These are phyloP conservation scores for Penicillium glabrum DNA, from an alignment of 2,329 filamentous ascomycete species.

Conservation along the genomic window DNA sequence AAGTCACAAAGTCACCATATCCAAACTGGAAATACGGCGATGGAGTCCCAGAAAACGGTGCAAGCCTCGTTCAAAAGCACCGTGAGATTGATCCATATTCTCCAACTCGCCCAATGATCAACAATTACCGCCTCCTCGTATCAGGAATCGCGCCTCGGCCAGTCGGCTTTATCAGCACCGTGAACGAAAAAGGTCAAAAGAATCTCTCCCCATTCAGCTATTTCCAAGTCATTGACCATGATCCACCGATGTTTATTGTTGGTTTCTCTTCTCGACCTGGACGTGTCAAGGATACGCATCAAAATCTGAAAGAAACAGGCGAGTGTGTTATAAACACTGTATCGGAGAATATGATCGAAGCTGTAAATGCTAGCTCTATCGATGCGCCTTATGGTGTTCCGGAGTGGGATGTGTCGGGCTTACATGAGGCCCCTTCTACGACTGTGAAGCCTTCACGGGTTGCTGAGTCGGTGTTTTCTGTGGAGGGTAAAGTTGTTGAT, in stretches of 20 bases:
- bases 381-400: conserved; percentile 73
- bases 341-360: conserved; percentile 78
- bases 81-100: conserved; percentile 76
- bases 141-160: conserved; percentile 77
- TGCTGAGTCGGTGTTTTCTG: conserved; percentile 73
- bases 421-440: conserved; percentile 65
- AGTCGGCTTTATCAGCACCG: conserved; percentile 62
- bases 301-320: conserved; percentile 66
- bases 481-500: conserved; percentile 75
- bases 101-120: conserved; percentile 61
- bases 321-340: conserved; percentile 88
- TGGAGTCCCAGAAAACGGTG: conserved; percentile 16
- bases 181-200: conserved; percentile 59
- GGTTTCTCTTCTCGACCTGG: conserved; percentile 57
- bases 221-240: conserved; percentile 76
- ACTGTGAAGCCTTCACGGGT: conserved; percentile 71
- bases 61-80: conserved; percentile 20
- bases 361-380: conserved; percentile 73
- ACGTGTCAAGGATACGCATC: conserved; percentile 71
- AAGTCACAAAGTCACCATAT: conserved; percentile 37
- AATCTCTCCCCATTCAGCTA: conserved; percentile 86
- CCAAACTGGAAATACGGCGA: conserved; percentile 32
- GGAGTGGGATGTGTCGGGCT: conserved; percentile 78
- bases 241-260: conserved; percentile 78
- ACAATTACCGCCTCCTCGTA: conserved; percentile 90